These are phyloP conservation scores for Arthrobotrys iridis DNA, from an alignment of 2,329 filamentous ascomycete species.

Conservation along the genomic window DNA sequence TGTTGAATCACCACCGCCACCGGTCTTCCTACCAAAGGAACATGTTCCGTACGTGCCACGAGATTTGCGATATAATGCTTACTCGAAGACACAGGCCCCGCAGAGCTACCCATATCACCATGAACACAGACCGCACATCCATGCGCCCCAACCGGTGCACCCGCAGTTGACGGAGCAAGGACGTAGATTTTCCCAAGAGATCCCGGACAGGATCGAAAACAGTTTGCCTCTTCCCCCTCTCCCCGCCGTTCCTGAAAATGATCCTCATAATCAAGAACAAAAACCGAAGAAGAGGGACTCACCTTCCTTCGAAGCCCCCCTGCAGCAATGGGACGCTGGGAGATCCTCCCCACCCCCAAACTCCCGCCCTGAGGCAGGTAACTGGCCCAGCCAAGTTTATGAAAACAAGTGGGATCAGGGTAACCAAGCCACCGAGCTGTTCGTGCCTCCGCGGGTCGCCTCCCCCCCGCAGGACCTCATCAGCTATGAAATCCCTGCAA, in stretches of 20 bases:
- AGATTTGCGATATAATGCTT: conserved; percentile 50
- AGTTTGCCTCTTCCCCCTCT: conserved; percentile 44
- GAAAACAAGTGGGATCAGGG: conserved; percentile 67
- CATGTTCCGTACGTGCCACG: conserved; percentile 48
- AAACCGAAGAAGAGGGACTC: conserved; percentile 4
- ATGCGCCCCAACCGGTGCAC: conserved; percentile 25
- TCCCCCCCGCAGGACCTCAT: conserved; percentile 87
- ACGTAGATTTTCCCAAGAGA: conserved; percentile 53
- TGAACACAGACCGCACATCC: conserved; percentile 52
- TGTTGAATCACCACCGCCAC: conserved; percentile 5
- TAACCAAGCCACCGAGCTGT: conserved; percentile 78
- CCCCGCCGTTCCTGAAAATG: conserved; percentile 26
- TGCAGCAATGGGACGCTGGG: conserved; percentile 64
- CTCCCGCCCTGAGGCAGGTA: conserved; percentile 83
- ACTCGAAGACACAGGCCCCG: conserved; percentile 58
- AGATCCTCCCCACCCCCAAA: conserved; percentile 68
- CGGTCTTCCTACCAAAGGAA: conserved; percentile 41
- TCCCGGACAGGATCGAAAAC: conserved; percentile 53
- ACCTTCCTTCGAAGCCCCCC: conserved; percentile 59
- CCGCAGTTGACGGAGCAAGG: conserved; percentile 39
- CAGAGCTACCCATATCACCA: conserved; percentile 56
- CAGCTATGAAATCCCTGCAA: conserved; percentile 80
- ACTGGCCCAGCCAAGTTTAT: conserved; percentile 82
- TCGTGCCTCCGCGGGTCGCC: conserved; percentile 81
- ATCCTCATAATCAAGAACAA: neutral